A percentile compares a stretch with the other conserved stretches of the same genome.
Conservation (phyloP, 148 eudicot species). For the Rhododendron ovatum region DNA sequence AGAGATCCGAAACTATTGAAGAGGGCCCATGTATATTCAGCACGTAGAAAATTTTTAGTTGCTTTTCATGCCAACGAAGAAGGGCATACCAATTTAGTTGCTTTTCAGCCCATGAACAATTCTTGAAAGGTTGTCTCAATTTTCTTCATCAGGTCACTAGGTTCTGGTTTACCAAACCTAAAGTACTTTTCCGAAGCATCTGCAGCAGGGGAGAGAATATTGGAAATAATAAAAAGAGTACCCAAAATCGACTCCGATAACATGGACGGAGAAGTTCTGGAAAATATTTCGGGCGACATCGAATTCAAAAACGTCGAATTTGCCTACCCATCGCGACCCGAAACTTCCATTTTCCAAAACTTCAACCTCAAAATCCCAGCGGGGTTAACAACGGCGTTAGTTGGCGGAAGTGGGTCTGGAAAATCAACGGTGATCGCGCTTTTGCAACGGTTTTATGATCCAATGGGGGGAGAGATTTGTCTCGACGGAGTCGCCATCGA, state of each 20-base stretch:
- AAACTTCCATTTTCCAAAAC: conserved; percentile 46
- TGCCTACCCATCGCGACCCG: conserved; percentile 84
- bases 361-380: conserved; percentile 55
- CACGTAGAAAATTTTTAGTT: no score
- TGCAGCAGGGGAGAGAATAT: conserved; percentile 58
- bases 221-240: conserved; percentile 55
- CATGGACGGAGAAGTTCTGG: conserved; percentile 47
- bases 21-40: no score
- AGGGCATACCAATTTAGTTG: no score
- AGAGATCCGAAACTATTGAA: no score
- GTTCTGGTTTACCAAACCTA: conserved; percentile 56
- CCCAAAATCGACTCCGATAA: conserved; percentile 72
- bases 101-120: background rate
- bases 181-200: conserved; percentile 66
- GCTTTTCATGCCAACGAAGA: no score
- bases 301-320: conserved; percentile 67
- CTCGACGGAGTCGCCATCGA: conserved; percentile 66
- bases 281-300: conserved; percentile 48
- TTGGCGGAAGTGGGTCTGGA: conserved; percentile 86
- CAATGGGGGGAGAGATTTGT: conserved; percentile 60
- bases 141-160: conserved; percentile 39
- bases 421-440: conserved; percentile 71
- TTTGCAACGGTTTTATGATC: conserved; percentile 78
- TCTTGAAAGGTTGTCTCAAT: background rate
- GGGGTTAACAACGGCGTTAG: conserved; percentile 66